Evolutionary conservation across 2,329 filamentous ascomycete genomes (phyloP).

Genomic region (Xylariaceae sp.): DNA sequence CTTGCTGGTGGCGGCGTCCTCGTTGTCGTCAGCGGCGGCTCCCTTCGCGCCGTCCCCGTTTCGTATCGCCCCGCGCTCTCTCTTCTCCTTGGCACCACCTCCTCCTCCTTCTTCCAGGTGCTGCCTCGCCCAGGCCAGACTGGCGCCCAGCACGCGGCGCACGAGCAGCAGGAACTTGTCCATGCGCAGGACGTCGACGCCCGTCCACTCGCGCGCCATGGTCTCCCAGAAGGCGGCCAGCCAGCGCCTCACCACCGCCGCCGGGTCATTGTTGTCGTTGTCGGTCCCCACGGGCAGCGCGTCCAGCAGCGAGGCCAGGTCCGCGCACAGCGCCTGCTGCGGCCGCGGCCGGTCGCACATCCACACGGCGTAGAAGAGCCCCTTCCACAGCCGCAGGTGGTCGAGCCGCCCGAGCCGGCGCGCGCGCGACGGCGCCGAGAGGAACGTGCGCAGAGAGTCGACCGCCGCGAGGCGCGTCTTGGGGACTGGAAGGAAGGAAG

Average conservation of each 20-base stretch:
- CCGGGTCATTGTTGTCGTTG: no score
- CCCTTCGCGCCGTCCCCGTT: no score
- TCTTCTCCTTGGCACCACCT: constrained; percentile 25
- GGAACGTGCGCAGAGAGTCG: constrained; percentile 67
- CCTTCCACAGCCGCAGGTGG: constrained; percentile 86
- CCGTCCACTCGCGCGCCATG: constrained; percentile 60
- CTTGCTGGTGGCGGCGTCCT: constrained; percentile 14
- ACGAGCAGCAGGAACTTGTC: constrained; percentile 91
- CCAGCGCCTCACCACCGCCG: constrained; percentile 35
- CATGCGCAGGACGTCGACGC: constrained; percentile 68
- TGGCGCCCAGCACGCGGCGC: constrained; percentile 67
- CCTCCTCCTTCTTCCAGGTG: constrained; percentile 18
- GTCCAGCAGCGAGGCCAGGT: constrained; percentile 65
- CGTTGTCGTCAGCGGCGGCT: no score
- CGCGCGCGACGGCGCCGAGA: constrained; percentile 48
- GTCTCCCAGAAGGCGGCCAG: constrained; percentile 65
- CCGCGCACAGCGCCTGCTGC: constrained; percentile 73
- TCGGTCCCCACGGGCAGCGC: constrained; percentile 38
- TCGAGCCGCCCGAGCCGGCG: constrained; percentile 59
- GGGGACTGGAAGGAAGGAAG: constrained; percentile 49
- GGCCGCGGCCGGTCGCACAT: constrained; percentile 86
- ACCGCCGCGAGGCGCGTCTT: constrained; percentile 71
- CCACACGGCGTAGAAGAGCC: constrained; percentile 88
- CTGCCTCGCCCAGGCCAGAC: constrained; percentile 42
- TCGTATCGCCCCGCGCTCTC: no score